Evolutionary conservation across 1,284 basidiomycete genomes (phyloP), one percentile per base, ranked within the genome.

Genomic region (Fistulinella cinereoalba): DNA sequence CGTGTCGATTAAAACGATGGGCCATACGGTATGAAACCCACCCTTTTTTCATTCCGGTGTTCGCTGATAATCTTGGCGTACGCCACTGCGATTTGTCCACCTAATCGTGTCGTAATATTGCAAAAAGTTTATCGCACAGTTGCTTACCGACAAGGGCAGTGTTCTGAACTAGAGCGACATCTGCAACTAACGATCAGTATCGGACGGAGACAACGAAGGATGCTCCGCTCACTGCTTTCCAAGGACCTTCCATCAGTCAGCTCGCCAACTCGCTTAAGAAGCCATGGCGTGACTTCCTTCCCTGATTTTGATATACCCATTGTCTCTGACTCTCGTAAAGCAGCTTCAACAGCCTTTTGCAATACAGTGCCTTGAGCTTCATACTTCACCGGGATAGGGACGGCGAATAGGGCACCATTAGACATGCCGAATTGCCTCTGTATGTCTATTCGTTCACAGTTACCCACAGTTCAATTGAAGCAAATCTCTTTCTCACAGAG

Each of bases 261-360:
- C 64, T 97, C 86, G 8, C 80, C 79, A 2, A 99, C 87, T 16
- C 95, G 81, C 47, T 79, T 76, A 24, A 99, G 74, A 11, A 99
- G 74, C 96, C 96, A 99, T 3, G 97, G 97, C 1, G 97, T 99
- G 10, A 83, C 94, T 53, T 93, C 88, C 61, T 97, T 98, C 6
- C 97, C 97, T 12, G 75, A 72, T 56, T 77, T 85, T 60, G 81
- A 87, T 41, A 97, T 75, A 0, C 94, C 93, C 54, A 85, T 86
- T 53, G 80, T 77, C 53, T 91, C 83, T 8, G 89, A 88, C 67
- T 99, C 96, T 18, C 66, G 64, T 0, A 99, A 80, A 3, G 97
- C 96, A 60, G 83, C 83, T 51, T 97, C 87, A 4, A 98, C 91
- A 0, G 85, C 82, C 22, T 73, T 63, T 67, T 98, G 94, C 13